Conservation (phyloP, 352 stramenopile species). For the Phytophthora chlamydospora region DNA sequence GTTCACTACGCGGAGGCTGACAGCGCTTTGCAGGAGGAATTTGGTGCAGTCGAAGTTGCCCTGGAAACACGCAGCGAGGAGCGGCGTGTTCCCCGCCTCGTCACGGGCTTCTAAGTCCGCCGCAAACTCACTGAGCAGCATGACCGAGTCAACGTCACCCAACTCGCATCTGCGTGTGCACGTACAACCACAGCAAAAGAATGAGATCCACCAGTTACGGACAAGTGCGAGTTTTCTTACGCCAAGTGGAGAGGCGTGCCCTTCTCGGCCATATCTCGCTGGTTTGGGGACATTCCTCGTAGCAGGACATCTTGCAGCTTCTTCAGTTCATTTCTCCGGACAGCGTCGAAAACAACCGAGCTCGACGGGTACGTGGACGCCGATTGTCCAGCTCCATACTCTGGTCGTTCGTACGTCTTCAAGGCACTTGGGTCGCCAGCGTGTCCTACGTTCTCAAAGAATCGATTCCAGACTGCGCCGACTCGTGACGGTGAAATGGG, state of each 20-base stretch:
- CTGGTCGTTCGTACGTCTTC: constrained; percentile 2
- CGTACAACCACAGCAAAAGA: constrained; percentile 25
- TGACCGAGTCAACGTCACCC: constrained; percentile 66
- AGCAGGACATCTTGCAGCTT: constrained; percentile 58
- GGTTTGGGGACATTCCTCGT: constrained; percentile 56
- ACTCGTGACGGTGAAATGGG: constrained; percentile 50
- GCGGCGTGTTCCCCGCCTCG: constrained; percentile 65
- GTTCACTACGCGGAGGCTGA: constrained; percentile 54
- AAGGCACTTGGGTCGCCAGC: constrained; percentile 17
- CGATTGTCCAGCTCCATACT: background rate
- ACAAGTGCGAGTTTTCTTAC: constrained; percentile 34
- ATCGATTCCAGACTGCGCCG: constrained; percentile 75
- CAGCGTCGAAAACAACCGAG: constrained; percentile 52
- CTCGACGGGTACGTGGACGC: background rate
- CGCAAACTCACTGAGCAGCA: constrained; percentile 70
- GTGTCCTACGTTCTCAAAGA: constrained; percentile 73
- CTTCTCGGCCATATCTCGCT: constrained; percentile 63
- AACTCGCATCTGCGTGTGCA: constrained; percentile 52
- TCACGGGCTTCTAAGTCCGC: constrained; percentile 73
- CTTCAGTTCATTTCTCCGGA: constrained; percentile 51
- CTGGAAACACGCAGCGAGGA: constrained; percentile 68
- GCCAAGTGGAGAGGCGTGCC: constrained; percentile 75
- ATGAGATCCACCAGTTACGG: constrained; percentile 14
- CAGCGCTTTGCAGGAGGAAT: constrained; percentile 78
- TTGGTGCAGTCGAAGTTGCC: constrained; percentile 72